A percentile compares a stretch with the other conserved stretches of the same genome.
Conservation (phyloP, 2,329 filamentous ascomycete genomes). For the Fusarium sp. region DNA sequence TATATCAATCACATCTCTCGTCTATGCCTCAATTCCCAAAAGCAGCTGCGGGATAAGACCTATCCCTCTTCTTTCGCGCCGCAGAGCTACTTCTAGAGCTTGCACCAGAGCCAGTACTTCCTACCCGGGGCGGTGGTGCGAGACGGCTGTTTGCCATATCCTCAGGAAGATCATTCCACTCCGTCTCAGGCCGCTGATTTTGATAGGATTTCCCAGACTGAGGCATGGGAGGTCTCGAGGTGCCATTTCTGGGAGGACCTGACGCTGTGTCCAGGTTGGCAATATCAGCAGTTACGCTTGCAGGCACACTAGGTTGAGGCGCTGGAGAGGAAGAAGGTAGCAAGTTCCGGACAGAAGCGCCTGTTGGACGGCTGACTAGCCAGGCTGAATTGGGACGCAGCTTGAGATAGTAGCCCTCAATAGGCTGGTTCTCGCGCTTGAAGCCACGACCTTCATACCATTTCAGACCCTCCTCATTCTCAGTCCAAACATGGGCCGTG, state of each 20-base stretch:
- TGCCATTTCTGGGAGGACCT: slow-evolving; percentile 34
- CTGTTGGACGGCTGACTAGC: slow-evolving; percentile 61
- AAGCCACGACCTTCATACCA: slow-evolving; percentile 72
- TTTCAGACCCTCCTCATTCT: slow-evolving; percentile 68
- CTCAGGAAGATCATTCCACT: slow-evolving; percentile 73
- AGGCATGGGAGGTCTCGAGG: slow-evolving; percentile 38
- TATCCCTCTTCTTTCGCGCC: slow-evolving; percentile 65
- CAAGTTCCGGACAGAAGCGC: slow-evolving; percentile 38
- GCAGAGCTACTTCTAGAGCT: slow-evolving; percentile 67
- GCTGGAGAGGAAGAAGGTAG: slow-evolving; percentile 33
- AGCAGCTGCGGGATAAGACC: slow-evolving; percentile 69
- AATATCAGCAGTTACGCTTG: slow-evolving; percentile 45
- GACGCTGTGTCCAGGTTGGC: slow-evolving; percentile 45
- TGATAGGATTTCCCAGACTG: slow-evolving; percentile 61
- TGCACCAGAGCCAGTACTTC: slow-evolving; percentile 50
- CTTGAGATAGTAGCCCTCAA: slow-evolving; percentile 69
- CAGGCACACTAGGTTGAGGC: slow-evolving; percentile 22
- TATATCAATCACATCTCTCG: background rate
- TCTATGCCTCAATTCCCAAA: slow-evolving; percentile 56
- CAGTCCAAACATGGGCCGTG: slow-evolving; percentile 75
- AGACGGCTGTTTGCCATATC: slow-evolving; percentile 60
- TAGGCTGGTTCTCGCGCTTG: slow-evolving; percentile 54
- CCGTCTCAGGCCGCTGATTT: slow-evolving; percentile 65
- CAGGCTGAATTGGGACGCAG: slow-evolving; percentile 69
- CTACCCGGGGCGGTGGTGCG: slow-evolving; percentile 43